Evolutionary conservation across 306 rosid genomes (phyloP).

Genomic region (barrel medic (Medicago truncatula)): MtrunA17r5.0-ANR NC_053043.1:8497001-8497500

Average conservation of each 20-base stretch:
- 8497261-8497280: neutral
- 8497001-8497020: too few relatives aligned
- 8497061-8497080: neutral
- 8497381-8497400: neutral
- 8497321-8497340: neutral
- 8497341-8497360: neutral
- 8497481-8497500: neutral
- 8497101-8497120: too few relatives aligned
- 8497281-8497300: neutral
- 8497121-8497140: too few relatives aligned
- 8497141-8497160: too few relatives aligned
- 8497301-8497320: neutral
- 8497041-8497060: neutral
- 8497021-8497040: too few relatives aligned
- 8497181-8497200: too few relatives aligned
- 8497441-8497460: constrained; percentile 7
- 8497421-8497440: constrained; percentile 1
- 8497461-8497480: constrained; percentile 2
- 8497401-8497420: neutral
- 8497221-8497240: neutral
- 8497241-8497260: neutral
- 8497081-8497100: too few relatives aligned
- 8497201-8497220: too few relatives aligned
- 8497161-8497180: too few relatives aligned
- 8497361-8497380: neutral